phyloP scores from a whole-genome alignment of 148 eudicot species.

The Diospyros kaki region DNA sequence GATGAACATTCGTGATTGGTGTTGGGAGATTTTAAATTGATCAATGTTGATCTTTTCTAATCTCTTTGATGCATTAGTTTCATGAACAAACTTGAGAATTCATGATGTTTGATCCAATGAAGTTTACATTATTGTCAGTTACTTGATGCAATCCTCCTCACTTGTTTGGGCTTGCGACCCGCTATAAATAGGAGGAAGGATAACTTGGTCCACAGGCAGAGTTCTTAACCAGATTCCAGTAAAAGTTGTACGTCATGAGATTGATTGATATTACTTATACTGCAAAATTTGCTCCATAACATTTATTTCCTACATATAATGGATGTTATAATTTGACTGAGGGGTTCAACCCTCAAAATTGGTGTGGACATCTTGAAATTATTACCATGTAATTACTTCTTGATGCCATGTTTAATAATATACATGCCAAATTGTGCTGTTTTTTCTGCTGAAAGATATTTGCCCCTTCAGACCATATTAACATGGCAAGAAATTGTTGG shows the following conservation, averaged over 20 bases:
- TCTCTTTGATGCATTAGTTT: not conserved
- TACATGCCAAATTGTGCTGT: too few relatives aligned
- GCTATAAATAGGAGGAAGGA: too few relatives aligned
- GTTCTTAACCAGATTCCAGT: not conserved
- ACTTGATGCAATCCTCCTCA: too few relatives aligned
- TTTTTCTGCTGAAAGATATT: not conserved
- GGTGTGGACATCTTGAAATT: not conserved
- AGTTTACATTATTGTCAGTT: too few relatives aligned
- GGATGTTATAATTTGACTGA: not conserved
- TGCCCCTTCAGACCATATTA: not conserved
- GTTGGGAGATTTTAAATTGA: not conserved
- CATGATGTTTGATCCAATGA: too few relatives aligned
- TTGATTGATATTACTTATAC: not conserved
- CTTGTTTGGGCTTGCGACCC: too few relatives aligned
- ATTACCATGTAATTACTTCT: not conserved
- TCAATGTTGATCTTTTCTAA: not conserved
- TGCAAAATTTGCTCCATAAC: not conserved
- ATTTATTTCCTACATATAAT: not conserved
- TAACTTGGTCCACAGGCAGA: too few relatives aligned
- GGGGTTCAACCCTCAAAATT: not conserved
- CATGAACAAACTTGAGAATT: not conserved
- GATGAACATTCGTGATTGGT: not conserved
- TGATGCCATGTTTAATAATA: not conserved
- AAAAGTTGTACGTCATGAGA: not conserved
- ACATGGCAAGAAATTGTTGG: slow-evolving; percentile 1